A percentile compares a stretch with the other conserved stretches of the same genome.
phyloP scores from a whole-genome alignment of 1,284 basidiomycete species.

The Ganoderma lingzhi region DNA sequence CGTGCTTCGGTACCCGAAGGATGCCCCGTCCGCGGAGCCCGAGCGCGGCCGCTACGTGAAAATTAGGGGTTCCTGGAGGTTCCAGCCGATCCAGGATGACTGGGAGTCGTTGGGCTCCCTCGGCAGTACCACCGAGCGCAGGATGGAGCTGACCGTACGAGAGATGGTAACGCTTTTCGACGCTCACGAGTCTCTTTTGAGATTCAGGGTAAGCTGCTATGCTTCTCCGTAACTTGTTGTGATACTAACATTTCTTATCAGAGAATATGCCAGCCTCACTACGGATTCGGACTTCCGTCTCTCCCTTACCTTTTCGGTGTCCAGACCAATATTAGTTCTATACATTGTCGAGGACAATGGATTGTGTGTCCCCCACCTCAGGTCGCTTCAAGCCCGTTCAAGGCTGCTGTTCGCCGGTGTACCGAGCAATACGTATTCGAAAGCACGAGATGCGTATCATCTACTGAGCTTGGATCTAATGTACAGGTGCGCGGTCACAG shows the following conservation, averaged over 20 bases:
- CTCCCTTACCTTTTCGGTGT: neutral
- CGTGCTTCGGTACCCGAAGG: neutral
- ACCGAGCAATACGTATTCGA: too few relatives aligned
- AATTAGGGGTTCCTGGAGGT: neutral
- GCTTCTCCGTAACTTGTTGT: neutral
- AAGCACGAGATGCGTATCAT: too few relatives aligned
- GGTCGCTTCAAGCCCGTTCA: too few relatives aligned
- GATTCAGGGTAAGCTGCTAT: neutral
- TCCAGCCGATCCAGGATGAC: neutral
- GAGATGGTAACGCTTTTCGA: conserved; percentile 1
- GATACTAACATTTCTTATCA: neutral
- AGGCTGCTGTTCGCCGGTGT: too few relatives aligned
- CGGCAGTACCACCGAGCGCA: neutral
- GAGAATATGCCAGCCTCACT: neutral
- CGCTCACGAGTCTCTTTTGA: neutral
- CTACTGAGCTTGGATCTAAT: too few relatives aligned
- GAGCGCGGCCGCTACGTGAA: neutral
- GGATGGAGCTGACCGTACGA: neutral
- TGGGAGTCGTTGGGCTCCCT: neutral
- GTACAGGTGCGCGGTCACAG: too few relatives aligned
- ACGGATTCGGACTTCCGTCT: neutral
- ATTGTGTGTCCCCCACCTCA: neutral
- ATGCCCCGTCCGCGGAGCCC: neutral
- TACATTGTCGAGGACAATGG: neutral
- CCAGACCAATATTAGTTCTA: neutral